A percentile compares a stretch with the other conserved stretches of the same genome.
Evolutionary conservation across 257 asterid genomes (phyloP).

Genomic region (Scutellaria galericulata): DNA sequence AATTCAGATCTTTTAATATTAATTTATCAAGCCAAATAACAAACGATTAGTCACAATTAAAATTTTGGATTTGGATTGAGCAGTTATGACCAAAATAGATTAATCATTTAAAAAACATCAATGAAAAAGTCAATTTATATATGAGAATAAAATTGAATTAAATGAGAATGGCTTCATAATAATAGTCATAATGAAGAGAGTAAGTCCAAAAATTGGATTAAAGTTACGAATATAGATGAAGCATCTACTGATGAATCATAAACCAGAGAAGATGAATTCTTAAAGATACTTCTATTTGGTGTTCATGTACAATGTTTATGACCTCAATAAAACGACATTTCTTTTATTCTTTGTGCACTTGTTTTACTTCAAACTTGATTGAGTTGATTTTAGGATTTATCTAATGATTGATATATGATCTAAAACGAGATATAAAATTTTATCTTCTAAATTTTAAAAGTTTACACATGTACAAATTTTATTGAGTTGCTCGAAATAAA

Average conservation of each 20-base stretch:
- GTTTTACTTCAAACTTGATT: not conserved
- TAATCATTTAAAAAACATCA: not conserved
- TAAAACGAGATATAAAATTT: no score
- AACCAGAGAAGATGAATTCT: not conserved
- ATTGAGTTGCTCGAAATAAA: no score
- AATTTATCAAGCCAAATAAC: no score
- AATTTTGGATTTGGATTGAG: no score
- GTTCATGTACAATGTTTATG: not conserved
- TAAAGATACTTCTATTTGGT: constrained; percentile 12
- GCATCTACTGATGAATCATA: constrained; percentile 10
- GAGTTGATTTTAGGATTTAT: not conserved
- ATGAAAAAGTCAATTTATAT: not conserved
- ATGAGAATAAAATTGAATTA: not conserved
- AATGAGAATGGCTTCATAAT: not conserved
- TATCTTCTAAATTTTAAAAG: no score
- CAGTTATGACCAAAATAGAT: no score
- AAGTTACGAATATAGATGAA: not conserved
- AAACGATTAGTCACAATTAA: no score
- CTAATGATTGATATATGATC: no score
- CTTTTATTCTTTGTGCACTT: not conserved
- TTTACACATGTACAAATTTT: no score
- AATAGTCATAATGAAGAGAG: not conserved
- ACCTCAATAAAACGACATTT: not conserved
- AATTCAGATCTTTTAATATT: no score
- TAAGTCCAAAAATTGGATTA: constrained; percentile 17